These are phyloP conservation scores for Ceratobasidium sp. DNA, from an alignment of 1,284 basidiomycete genomes.

Conservation along the genomic window DNA sequence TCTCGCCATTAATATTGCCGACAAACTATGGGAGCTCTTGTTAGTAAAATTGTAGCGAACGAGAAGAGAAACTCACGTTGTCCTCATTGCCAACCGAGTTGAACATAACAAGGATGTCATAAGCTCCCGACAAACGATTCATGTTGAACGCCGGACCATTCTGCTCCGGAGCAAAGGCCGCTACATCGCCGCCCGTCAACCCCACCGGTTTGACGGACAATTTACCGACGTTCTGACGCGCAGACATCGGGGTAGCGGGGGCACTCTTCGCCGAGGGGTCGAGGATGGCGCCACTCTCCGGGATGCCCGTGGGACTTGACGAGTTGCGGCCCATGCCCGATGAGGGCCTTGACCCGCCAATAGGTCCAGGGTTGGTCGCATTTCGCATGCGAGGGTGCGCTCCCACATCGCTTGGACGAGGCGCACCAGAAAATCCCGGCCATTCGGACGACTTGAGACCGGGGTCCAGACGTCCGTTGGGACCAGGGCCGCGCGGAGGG, in stretches of 20 bases:
- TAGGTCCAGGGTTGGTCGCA: conserved; percentile 72
- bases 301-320: conserved; percentile 28
- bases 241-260: conserved; percentile 46
- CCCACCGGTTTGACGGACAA: conserved; percentile 31
- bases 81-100: conserved; percentile 30
- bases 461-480: conserved; percentile 68
- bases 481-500: conserved; percentile 74
- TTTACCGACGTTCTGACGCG: conserved; percentile 22
- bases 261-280: conserved; percentile 46
- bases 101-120: conserved; percentile 25
- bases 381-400: conserved; percentile 66
- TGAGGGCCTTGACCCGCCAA: conserved; percentile 61
- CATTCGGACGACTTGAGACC: conserved; percentile 85
- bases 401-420: conserved; percentile 68
- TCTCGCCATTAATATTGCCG: conserved; percentile 56
- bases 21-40: neutral
- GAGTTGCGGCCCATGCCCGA: conserved; percentile 51
- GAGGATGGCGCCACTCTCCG: neutral
- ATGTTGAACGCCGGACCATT: conserved; percentile 28
- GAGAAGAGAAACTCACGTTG: conserved; percentile 6
- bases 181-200: conserved; percentile 8
- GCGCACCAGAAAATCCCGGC: conserved; percentile 84
- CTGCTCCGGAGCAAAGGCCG: conserved; percentile 16
- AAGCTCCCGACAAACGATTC: conserved; percentile 40
- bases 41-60: neutral